Conservation (phyloP, 2,329 filamentous ascomycete species). For the Pestalotiopsis sp. region DNA sequence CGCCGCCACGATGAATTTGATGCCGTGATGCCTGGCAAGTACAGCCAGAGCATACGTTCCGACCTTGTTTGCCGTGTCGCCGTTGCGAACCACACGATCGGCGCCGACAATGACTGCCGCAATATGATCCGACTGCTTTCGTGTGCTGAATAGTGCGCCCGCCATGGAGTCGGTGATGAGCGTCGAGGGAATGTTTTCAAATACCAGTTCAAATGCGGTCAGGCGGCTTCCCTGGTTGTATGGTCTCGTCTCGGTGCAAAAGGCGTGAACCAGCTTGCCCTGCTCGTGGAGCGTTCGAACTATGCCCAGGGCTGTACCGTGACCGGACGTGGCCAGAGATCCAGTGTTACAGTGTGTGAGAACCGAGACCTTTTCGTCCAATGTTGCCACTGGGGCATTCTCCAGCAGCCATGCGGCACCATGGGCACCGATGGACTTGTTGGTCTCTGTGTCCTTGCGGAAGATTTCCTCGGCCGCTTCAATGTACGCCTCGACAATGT, state of each 20-base stretch:
- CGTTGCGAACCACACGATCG: slow-evolving; percentile 92
- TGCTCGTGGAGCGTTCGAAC: slow-evolving; percentile 78
- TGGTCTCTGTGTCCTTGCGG: slow-evolving; percentile 83
- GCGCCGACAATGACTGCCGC: slow-evolving; percentile 91
- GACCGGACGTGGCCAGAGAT: slow-evolving; percentile 95
- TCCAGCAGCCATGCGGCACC: slow-evolving; percentile 82
- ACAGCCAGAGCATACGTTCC: slow-evolving; percentile 93
- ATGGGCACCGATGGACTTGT: slow-evolving; percentile 80
- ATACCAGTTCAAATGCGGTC: slow-evolving; percentile 95
- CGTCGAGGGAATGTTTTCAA: slow-evolving; percentile 88
- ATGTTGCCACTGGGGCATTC: slow-evolving; percentile 51
- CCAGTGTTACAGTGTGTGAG: slow-evolving; percentile 98
- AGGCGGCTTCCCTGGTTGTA: slow-evolving; percentile 97
- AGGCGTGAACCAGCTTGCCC: slow-evolving; percentile 76
- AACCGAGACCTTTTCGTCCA: slow-evolving; percentile 68
- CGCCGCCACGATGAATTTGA: slow-evolving; percentile 94
- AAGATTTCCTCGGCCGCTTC: slow-evolving; percentile 84
- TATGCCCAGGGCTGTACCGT: slow-evolving; percentile 93
- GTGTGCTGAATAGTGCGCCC: slow-evolving; percentile 73
- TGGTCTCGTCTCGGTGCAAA: slow-evolving; percentile 94
- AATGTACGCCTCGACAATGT: slow-evolving; percentile 73
- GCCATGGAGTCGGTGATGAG: slow-evolving; percentile 98
- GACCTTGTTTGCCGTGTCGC: slow-evolving; percentile 98
- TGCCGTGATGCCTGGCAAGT: slow-evolving; percentile 82
- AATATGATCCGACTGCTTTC: slow-evolving; percentile 68